phyloP scores from a whole-genome alignment of 495 filamentous ascomycete species.

The Xylaria nigripes region DNA sequence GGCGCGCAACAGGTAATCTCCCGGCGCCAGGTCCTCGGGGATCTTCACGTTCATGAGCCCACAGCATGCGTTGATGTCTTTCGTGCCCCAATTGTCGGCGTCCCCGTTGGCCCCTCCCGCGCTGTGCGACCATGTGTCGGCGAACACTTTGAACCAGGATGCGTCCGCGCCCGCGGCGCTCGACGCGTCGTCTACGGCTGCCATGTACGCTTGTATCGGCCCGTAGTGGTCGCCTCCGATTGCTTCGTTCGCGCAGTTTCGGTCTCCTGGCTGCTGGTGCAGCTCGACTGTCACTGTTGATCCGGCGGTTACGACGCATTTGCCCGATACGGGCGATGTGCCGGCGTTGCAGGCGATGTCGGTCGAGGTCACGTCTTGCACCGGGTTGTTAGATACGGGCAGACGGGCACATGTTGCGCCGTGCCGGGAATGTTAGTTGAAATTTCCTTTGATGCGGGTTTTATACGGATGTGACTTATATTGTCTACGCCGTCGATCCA shows the following conservation, averaged over 20 bases:
- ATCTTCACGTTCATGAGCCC: slow-evolving; percentile 41
- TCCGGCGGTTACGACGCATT: slow-evolving; percentile 43
- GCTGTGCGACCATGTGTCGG: slow-evolving; percentile 39
- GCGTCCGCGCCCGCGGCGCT: slow-evolving; percentile 35
- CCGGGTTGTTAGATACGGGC: slow-evolving; percentile 38
- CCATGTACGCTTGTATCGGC: slow-evolving; percentile 46
- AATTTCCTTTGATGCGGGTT: neutral
- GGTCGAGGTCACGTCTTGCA: slow-evolving; percentile 33
- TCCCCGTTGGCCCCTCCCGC: slow-evolving; percentile 26
- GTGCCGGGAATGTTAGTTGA: slow-evolving; percentile 15
- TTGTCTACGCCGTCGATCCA: slow-evolving; percentile 44
- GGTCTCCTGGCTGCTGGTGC: slow-evolving; percentile 41
- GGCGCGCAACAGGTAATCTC: slow-evolving; percentile 47
- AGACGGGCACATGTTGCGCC: slow-evolving; percentile 34
- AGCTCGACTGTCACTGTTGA: slow-evolving; percentile 44
- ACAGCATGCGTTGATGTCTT: slow-evolving; percentile 48
- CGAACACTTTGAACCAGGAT: slow-evolving; percentile 47
- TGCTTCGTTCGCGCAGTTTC: slow-evolving; percentile 36
- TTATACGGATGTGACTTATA: slow-evolving; percentile 25
- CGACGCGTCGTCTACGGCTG: slow-evolving; percentile 42
- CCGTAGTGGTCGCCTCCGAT: slow-evolving; percentile 44
- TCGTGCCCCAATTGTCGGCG: slow-evolving; percentile 43
- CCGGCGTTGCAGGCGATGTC: slow-evolving; percentile 37
- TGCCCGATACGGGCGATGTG: slow-evolving; percentile 24
- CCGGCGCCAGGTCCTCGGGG: slow-evolving; percentile 38